Percentiles rank a stretch among this genome's conserved stretches.
Conservation (phyloP, 2,329 filamentous ascomycete species). For the Pyrenophora tritici-repentis region DNA sequence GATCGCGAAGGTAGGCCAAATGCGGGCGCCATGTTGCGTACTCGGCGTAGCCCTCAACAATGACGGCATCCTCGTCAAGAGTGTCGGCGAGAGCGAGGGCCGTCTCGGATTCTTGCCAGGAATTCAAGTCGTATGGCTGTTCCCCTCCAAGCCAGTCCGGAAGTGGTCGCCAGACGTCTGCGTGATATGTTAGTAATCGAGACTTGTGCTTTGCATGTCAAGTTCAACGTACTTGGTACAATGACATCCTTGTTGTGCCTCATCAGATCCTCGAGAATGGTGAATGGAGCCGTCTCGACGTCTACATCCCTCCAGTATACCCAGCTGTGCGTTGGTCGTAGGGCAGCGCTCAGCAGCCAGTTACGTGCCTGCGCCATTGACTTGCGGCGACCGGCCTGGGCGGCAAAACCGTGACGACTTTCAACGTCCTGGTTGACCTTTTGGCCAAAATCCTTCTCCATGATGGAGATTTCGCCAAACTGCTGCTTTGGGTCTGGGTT, state of each 20-base stretch:
- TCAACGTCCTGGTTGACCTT: constrained; percentile 98
- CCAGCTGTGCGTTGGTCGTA: constrained; percentile 96
- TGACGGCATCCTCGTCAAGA: constrained; percentile 95
- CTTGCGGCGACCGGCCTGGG: constrained; percentile 90
- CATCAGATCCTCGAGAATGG: constrained; percentile 97
- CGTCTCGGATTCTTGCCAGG: constrained; percentile 98
- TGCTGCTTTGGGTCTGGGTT: constrained; percentile 78
- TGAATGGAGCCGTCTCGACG: constrained; percentile 95
- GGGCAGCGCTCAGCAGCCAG: constrained; percentile 90
- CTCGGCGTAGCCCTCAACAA: constrained; percentile 97
- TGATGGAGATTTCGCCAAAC: constrained; percentile 95
- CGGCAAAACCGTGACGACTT: constrained; percentile 94
- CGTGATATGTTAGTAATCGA: constrained; percentile 22
- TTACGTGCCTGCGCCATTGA: constrained; percentile 98
- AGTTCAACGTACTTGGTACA: constrained; percentile 75
- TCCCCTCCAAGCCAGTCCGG: constrained; percentile 98
- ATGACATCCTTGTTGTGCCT: constrained; percentile 98
- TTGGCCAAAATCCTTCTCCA: constrained; percentile 98
- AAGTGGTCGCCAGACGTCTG: constrained; percentile 92
- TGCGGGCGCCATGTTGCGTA: constrained; percentile 98
- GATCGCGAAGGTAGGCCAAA: constrained; percentile 93
- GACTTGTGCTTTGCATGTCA: not conserved
- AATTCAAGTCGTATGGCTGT: constrained; percentile 97
- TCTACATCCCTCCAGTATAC: constrained; percentile 99
- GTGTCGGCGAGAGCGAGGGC: constrained; percentile 91